These are phyloP conservation scores for Globisporangium camurandrum DNA, from an alignment of 352 stramenopile genomes.

Conservation along the genomic window DNA sequence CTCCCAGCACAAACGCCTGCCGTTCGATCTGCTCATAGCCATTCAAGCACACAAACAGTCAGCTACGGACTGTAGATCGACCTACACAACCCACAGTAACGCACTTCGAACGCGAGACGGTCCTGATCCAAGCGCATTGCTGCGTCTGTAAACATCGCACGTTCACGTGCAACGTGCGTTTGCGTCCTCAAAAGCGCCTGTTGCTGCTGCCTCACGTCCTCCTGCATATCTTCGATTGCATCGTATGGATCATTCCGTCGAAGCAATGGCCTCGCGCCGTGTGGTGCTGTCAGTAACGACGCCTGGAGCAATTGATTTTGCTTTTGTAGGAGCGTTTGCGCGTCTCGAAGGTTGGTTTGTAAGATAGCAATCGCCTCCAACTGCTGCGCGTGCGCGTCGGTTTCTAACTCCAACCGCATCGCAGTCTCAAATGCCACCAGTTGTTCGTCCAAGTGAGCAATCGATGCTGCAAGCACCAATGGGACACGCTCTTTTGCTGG, in stretches of 20 bases:
- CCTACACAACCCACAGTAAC: not conserved
- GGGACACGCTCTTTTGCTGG: slow-evolving; percentile 52
- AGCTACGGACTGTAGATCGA: not conserved
- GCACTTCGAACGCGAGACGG: slow-evolving; percentile 50
- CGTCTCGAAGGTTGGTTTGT: slow-evolving; percentile 57
- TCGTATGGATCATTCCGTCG: too few species aligned
- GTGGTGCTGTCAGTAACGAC: slow-evolving; percentile 18
- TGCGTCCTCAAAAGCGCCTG: slow-evolving; percentile 22
- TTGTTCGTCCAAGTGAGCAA: slow-evolving; percentile 36
- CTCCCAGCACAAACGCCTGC: slow-evolving; percentile 25
- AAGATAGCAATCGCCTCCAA: slow-evolving; percentile 27
- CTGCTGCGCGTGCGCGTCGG: slow-evolving; percentile 9
- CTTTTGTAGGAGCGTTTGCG: slow-evolving; percentile 50
- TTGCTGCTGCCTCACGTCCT: slow-evolving; percentile 31
- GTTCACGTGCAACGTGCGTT: slow-evolving; percentile 35
- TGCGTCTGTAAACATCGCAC: slow-evolving; percentile 36
- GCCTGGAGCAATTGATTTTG: slow-evolving; percentile 71
- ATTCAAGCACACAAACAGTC: not conserved
- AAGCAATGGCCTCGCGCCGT: not conserved
- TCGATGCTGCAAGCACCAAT: slow-evolving; percentile 38
- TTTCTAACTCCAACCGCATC: slow-evolving; percentile 47
- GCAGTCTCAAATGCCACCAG: slow-evolving; percentile 48
- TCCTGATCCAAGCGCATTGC: slow-evolving; percentile 55
- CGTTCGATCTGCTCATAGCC: slow-evolving; percentile 27
- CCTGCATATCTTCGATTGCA: slow-evolving; percentile 3